phyloP scores from a whole-genome alignment of 768 basidiomycete genomes.

The Sporobolomyces pararoseus region DNA sequence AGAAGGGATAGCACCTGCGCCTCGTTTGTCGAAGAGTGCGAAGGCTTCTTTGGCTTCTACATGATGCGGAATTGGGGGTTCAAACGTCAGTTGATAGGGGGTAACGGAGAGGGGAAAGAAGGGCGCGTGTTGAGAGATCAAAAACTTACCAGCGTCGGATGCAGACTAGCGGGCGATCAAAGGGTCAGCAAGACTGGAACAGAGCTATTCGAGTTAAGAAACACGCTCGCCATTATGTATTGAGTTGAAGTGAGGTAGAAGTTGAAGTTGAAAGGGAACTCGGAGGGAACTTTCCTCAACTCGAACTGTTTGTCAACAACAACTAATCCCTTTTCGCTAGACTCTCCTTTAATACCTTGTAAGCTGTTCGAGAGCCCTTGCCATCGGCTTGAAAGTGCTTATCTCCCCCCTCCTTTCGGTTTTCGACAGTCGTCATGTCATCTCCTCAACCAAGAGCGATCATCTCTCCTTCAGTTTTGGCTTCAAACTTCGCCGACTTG shows the following conservation, averaged over 20 bases:
- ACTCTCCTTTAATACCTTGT: too few relatives aligned
- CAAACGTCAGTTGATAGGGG: neutral
- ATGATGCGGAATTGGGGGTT: neutral
- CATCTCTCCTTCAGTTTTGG: constrained; percentile 93
- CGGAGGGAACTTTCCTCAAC: too few relatives aligned
- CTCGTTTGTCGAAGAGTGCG: constrained; percentile 95
- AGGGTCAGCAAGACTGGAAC: neutral
- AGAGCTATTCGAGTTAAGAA: neutral
- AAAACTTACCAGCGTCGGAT: constrained; percentile 26
- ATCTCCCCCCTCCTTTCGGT: neutral
- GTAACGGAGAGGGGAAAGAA: neutral
- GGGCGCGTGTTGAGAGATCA: neutral
- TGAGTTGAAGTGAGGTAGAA: neutral
- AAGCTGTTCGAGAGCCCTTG: too few relatives aligned
- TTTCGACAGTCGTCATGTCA: neutral
- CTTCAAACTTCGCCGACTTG: constrained; percentile 93
- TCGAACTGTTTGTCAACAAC: too few relatives aligned
- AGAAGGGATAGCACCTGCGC: constrained; percentile 80
- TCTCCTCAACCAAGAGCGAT: constrained; percentile 55
- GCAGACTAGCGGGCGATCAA: constrained; percentile 8
- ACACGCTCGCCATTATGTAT: constrained; percentile 4
- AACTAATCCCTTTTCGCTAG: too few relatives aligned
- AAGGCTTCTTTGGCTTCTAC: constrained; percentile 56
- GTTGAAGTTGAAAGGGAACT: too few relatives aligned
- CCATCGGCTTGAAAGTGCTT: too few relatives aligned